Base-by-base conservation (phyloP, 192 early-diverging fungal species). In the Linnemannia elongata region DNA sequence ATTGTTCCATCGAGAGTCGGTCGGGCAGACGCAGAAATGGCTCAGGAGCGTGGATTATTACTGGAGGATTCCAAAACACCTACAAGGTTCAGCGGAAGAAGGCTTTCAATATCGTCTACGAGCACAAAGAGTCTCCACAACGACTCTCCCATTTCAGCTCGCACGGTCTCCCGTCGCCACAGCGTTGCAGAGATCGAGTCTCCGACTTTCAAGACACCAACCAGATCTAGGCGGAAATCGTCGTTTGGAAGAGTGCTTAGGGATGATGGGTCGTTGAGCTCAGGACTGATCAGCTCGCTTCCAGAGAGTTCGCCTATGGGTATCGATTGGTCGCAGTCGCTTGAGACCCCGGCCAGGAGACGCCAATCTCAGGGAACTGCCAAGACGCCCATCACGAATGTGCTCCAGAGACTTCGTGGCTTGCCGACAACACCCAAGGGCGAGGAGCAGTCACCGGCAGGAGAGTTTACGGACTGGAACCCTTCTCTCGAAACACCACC, bases 401-500 rank as follows among this genome's bases (percentile, higher is more conserved):
- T 83, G 8, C 45, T 77, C 4, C 69, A 73, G 47, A 57, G 60
- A 33, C 82, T 83, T 22, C 82, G 76, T 2, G 82, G 82, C 20
- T 3, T 84, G 17, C 74, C 77, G n/a, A 47, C 73, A 12, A 52
- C 45, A 30, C 10, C 55, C 8, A 45, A 44, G 13, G 49, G 60
- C 12, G 60, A 33, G 30, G 60, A 78, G 3, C 55, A 49, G 6
- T n/a, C 45, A 13, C 13, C 27, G 4, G 60, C 20, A 24, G 57
- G 30, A 30, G 72, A 68, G 8, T 68, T 77, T 22, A 39, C 22
- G 12, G 85, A 69, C 3, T 87, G 85, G 85, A 77, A 72, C 9
- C 22, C 71, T 24, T 76, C 60, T 41, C 33, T 87, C 22, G 85
- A 87, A 66, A 87, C 85, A 12, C 85, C 85, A 8, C 85, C 85